A percentile compares a stretch with the other conserved stretches of the same genome.
phyloP scores from a whole-genome alignment of 2,329 filamentous ascomycete genomes.

The Botrytis porri region DNA sequence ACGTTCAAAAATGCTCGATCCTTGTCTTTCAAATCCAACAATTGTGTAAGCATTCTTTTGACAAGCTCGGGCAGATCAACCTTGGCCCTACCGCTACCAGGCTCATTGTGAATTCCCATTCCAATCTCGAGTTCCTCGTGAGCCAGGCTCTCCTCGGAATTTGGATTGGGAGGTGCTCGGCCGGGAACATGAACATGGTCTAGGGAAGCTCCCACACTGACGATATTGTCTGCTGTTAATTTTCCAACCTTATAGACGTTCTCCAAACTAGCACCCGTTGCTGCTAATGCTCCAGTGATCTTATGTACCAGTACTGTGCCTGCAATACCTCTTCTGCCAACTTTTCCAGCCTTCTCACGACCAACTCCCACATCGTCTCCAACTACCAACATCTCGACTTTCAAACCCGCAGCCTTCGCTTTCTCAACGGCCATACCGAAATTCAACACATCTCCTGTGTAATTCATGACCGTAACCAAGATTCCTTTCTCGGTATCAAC shows the following conservation, averaged over 20 bases:
- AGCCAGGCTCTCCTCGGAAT: slow-evolving; percentile 55
- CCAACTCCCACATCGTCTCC: slow-evolving; percentile 92
- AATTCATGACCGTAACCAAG: slow-evolving; percentile 92
- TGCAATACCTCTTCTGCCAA: slow-evolving; percentile 84
- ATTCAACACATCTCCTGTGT: slow-evolving; percentile 85
- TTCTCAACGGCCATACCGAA: slow-evolving; percentile 95
- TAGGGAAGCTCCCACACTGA: slow-evolving; percentile 81
- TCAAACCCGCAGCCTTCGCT: slow-evolving; percentile 72
- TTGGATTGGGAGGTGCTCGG: slow-evolving; percentile 52
- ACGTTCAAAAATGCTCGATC: slow-evolving; percentile 62
- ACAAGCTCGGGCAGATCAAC: slow-evolving; percentile 50
- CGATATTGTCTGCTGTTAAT: slow-evolving; percentile 69
- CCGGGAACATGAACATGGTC: slow-evolving; percentile 94
- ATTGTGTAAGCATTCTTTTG: slow-evolving; percentile 61
- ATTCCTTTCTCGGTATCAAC: slow-evolving; percentile 73
- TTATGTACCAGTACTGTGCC: slow-evolving; percentile 91
- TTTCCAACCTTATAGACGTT: slow-evolving; percentile 72
- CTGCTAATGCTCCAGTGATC: slow-evolving; percentile 80
- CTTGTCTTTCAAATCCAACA: slow-evolving; percentile 59
- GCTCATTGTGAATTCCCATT: slow-evolving; percentile 71
- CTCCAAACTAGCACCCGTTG: slow-evolving; percentile 62
- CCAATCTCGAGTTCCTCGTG: slow-evolving; percentile 60
- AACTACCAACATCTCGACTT: slow-evolving; percentile 86
- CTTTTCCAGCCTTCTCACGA: slow-evolving; percentile 78
- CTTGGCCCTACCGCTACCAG: slow-evolving; percentile 51